Base-by-base conservation (phyloP, 495 filamentous ascomycete genomes). In the Penicillium alfredii region DNA sequence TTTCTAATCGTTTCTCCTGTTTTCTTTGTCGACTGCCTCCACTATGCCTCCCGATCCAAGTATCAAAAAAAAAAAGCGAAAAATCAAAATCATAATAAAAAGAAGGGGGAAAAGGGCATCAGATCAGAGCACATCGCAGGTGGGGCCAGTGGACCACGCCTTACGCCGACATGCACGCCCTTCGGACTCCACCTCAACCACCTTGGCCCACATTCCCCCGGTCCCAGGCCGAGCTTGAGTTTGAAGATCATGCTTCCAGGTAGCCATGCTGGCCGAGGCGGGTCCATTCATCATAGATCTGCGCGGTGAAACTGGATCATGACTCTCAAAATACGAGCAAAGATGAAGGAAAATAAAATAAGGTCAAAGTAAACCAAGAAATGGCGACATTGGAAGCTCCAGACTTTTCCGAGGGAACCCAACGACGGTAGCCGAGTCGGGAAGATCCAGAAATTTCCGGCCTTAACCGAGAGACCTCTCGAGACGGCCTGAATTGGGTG, bases 371-470 rank as follows among this genome's bases (percentile, higher is more conserved):
- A 13, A 30, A 30, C 6, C 14, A 8, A 30, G 17, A 14, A 30
- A 8, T 3, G 12, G n/a, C 6, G 27, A 30, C 3, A 2, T 30
- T 15, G 27, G 27, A 12, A 12, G 12, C 14, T 30, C 27, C 28
- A 20, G 14, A 15, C 17, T 56, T 56, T 48, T 29, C 50, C 49
- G 45, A 38, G 49, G 50, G 38, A 44, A 42, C 17, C 9, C n/a
- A 18, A 33, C 30, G 30, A 35, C 19, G 38, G 31, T 36, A 44
- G 23, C 17, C 39, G 44, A 11, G 17, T 42, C 30, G 31, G 36
- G 29, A 30, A 28, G 49, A 35, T 30, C 49, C 53, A 56, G 49
- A 56, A 32, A 15, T 56, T 56, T 47, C 49, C 49, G 49, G n/a
- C 43, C 53, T 18, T 53, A 56, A 38, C 53, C 53, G 53, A 39